Evolutionary conservation across 768 basidiomycete species (phyloP).

Genomic region (Cyclocybe cylindracea): DNA sequence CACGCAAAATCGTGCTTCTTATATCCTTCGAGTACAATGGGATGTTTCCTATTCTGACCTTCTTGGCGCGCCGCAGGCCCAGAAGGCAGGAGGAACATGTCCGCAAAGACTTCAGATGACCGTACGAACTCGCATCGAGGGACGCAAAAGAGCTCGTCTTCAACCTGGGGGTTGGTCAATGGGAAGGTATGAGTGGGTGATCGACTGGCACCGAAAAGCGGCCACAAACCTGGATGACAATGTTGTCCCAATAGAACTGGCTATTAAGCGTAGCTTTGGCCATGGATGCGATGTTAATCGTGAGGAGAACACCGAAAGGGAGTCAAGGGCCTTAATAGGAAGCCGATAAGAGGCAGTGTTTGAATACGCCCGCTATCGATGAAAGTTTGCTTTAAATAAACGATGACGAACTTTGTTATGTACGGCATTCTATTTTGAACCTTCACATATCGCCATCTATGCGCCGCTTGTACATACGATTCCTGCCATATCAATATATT

Average conservation of each 20-base stretch:
- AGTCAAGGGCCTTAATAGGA: too few relatives aligned
- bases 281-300: background rate
- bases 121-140: constrained; percentile 6
- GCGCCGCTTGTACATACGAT: too few relatives aligned
- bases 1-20: constrained; percentile 8
- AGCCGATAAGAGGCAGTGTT: too few relatives aligned
- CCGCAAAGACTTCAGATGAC: constrained; percentile 11
- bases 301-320: too few relatives aligned
- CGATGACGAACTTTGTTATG: too few relatives aligned
- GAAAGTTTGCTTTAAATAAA: too few relatives aligned
- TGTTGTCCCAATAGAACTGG: constrained; percentile 3
- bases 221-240: constrained; percentile 5
- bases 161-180: background rate
- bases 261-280: background rate
- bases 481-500: too few relatives aligned
- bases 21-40: constrained; percentile 7
- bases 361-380: too few relatives aligned
- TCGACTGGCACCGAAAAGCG: background rate
- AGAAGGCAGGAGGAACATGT: constrained; percentile 7
- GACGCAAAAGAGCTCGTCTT: constrained; percentile 2
- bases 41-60: constrained; percentile 6
- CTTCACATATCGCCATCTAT: too few relatives aligned
- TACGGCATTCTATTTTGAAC: too few relatives aligned
- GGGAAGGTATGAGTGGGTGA: background rate
- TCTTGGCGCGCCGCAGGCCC: background rate